Evolutionary conservation across 2,329 filamentous ascomycete species (phyloP).

Genomic region (Pseudocercospora musae): DNA sequence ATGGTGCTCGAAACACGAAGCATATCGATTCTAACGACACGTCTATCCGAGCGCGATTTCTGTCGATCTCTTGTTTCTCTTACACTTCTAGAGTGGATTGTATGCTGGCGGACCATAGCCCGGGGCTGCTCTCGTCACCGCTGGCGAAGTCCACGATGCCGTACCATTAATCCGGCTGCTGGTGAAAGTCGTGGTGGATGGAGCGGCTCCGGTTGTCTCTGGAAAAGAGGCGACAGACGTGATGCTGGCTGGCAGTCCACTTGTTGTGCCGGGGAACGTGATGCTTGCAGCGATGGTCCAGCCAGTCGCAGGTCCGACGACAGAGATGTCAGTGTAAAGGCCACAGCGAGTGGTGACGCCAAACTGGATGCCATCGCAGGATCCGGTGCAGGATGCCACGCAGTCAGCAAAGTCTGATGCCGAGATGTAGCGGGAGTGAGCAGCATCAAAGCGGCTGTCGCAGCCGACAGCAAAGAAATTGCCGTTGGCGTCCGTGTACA

Average conservation of each 20-base stretch:
- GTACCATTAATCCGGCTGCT: constrained; percentile 3
- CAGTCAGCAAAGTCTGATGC: constrained; percentile 21
- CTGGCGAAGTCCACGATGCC: constrained; percentile 3
- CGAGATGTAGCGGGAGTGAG: constrained; percentile 18
- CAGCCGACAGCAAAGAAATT: constrained; percentile 21
- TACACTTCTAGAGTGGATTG: background rate
- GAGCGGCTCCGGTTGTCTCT: background rate
- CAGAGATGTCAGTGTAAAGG: constrained; percentile 20
- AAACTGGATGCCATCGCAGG: constrained; percentile 23
- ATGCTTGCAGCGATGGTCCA: constrained; percentile 24
- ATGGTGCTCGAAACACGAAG: background rate
- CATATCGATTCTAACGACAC: constrained; percentile 3
- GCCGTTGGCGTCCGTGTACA: constrained; percentile 17
- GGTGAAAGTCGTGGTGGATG: background rate
- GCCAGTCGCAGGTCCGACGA: constrained; percentile 15
- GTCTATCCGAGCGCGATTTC: background rate
- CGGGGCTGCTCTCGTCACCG: background rate
- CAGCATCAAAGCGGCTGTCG: constrained; percentile 20
- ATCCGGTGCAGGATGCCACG: constrained; percentile 20
- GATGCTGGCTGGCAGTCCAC: constrained; percentile 4
- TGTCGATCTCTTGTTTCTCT: background rate
- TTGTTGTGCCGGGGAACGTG: constrained; percentile 5
- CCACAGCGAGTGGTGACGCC: constrained; percentile 23
- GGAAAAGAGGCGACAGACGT: constrained; percentile 1
- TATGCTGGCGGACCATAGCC: background rate